Percentiles rank a stretch among this genome's conserved stretches.
phyloP scores from a whole-genome alignment of 192 early-diverging fungal species.

The Coemansia sp. region DNA sequence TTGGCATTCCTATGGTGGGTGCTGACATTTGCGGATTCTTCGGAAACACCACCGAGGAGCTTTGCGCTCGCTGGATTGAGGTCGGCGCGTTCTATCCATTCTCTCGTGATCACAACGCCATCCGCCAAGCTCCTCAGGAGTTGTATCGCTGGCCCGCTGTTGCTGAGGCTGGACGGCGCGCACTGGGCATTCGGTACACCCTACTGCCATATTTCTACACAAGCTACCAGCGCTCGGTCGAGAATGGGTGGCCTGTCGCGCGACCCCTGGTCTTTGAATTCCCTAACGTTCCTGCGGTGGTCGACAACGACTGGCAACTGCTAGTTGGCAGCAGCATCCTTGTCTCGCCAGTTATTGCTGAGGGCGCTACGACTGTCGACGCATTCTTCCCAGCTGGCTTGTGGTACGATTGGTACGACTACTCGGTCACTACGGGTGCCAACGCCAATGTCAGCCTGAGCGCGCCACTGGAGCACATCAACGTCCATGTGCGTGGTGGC shows the following conservation, averaged over 20 bases:
- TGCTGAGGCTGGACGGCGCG: slow-evolving; percentile 58
- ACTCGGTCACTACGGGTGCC: slow-evolving; percentile 11
- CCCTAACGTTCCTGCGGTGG: slow-evolving; percentile 25
- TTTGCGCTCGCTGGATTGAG: slow-evolving; percentile 69
- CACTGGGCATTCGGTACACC: slow-evolving; percentile 60
- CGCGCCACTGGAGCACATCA: slow-evolving; percentile 59
- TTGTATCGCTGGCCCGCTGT: slow-evolving; percentile 62
- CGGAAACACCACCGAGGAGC: slow-evolving; percentile 60
- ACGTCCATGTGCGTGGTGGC: slow-evolving; percentile 66
- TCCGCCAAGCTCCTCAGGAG: slow-evolving; percentile 59
- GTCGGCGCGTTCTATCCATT: slow-evolving; percentile 69
- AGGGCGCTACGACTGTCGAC: slow-evolving; percentile 56
- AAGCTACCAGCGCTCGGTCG: slow-evolving; percentile 50
- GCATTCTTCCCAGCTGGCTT: slow-evolving; percentile 65
- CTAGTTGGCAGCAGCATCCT: slow-evolving; percentile 62
- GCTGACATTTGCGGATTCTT: slow-evolving; percentile 76
- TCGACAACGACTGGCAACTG: slow-evolving; percentile 62
- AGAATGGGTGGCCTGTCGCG: slow-evolving; percentile 59
- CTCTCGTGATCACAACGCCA: slow-evolving; percentile 66
- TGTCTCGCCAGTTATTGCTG: slow-evolving; percentile 61
- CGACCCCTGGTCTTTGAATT: slow-evolving; percentile 62
- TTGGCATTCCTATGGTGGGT: slow-evolving; percentile 72
- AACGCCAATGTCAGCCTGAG: slow-evolving; percentile 46
- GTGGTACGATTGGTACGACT: slow-evolving; percentile 67
- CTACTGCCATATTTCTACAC: slow-evolving; percentile 71